Percentiles rank a stretch among this genome's conserved stretches.
Evolutionary conservation across 441 rosid species (phyloP).

Genomic region (Aquilaria agallochum): DNA sequence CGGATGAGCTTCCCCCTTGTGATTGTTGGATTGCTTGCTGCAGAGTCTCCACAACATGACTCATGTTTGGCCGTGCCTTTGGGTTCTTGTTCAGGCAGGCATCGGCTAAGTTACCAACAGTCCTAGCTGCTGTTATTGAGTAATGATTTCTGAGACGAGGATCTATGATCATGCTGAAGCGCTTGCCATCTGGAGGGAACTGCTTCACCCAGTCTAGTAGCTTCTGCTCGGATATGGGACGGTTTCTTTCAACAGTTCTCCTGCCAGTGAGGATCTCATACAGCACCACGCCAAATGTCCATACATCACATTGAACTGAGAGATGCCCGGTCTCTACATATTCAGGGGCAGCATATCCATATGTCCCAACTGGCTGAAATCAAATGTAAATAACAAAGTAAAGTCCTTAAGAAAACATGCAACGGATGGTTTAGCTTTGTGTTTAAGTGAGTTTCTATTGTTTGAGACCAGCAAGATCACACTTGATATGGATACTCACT

Average conservation of each 20-base stretch:
- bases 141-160: slow-evolving; percentile 33
- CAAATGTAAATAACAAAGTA: neutral
- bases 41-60: slow-evolving; percentile 27
- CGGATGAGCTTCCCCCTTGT: slow-evolving; percentile 18
- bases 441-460: no score
- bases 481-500: slow-evolving; percentile 20
- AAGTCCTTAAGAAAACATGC: neutral
- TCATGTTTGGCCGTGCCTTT: slow-evolving; percentile 47
- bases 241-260: slow-evolving; percentile 39
- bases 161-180: slow-evolving; percentile 45
- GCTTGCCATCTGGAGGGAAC: slow-evolving; percentile 35
- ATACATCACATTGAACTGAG: slow-evolving; percentile 40
- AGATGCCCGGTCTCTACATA: slow-evolving; percentile 56
- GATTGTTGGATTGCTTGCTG: slow-evolving; percentile 32
- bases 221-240: slow-evolving; percentile 36
- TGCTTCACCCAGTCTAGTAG: slow-evolving; percentile 56
- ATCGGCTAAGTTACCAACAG: slow-evolving; percentile 40
- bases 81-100: slow-evolving; percentile 40
- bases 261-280: slow-evolving; percentile 57
- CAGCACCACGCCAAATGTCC: slow-evolving; percentile 58
- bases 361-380: slow-evolving; percentile 44
- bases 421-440: neutral
- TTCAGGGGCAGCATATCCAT: slow-evolving; percentile 58
- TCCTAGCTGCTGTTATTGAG: slow-evolving; percentile 25
- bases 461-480: no score